Evolutionary conservation across 345 rosid genomes (phyloP).

Genomic region (Boechera retrofracta): DNA sequence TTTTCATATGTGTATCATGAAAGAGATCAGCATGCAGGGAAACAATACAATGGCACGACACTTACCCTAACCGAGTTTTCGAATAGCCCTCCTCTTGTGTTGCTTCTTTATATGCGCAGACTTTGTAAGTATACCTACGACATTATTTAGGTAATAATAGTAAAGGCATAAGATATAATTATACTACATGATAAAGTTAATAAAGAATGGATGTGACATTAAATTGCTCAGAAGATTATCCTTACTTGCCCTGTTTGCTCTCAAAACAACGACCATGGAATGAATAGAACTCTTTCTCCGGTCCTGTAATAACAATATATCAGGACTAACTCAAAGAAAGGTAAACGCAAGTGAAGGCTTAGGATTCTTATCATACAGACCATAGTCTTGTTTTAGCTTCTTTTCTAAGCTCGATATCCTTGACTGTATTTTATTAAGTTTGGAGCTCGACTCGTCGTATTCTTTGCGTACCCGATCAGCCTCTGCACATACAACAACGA

Average conservation of each 20-base stretch:
- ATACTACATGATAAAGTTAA: neutral
- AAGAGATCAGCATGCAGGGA: neutral
- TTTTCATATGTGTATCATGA: neutral
- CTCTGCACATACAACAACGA: conserved; percentile 54
- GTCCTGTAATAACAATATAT: conserved; percentile 58
- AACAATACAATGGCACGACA: conserved; percentile 16
- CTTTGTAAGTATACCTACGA: conserved; percentile 88
- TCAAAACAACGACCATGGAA: conserved; percentile 83
- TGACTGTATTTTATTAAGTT: conserved; percentile 81
- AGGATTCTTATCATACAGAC: conserved; percentile 56
- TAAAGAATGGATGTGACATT: conserved; percentile 4
- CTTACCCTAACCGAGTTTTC: conserved; percentile 81
- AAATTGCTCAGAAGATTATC: neutral
- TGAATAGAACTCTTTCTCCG: conserved; percentile 89
- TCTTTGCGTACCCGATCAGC: conserved; percentile 85
- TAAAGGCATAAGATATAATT: neutral
- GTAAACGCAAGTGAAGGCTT: neutral
- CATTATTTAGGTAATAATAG: conserved; percentile 15
- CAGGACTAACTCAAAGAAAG: conserved; percentile 41
- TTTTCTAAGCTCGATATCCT: conserved; percentile 78
- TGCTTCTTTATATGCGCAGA: conserved; percentile 86
- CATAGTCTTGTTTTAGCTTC: conserved; percentile 86
- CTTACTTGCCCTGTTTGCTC: conserved; percentile 89
- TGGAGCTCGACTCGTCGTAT: conserved; percentile 74
- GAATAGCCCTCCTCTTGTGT: conserved; percentile 84